These are phyloP conservation scores for Monosporascus ibericus DNA, from an alignment of 2,329 filamentous ascomycete genomes.

Conservation along the genomic window DNA sequence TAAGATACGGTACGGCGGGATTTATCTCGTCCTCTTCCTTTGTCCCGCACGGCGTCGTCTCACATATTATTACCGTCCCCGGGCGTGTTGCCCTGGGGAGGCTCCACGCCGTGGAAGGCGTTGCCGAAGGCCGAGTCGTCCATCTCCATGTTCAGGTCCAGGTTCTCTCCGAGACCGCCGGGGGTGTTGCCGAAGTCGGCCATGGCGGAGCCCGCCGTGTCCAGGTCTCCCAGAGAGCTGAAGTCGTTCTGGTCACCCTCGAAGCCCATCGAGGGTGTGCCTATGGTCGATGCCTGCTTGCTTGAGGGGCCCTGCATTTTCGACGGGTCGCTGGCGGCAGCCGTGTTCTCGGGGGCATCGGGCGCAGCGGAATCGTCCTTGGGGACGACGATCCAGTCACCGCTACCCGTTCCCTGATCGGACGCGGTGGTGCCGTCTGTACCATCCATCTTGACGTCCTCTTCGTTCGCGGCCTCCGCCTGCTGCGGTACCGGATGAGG, in stretches of 20 bases:
- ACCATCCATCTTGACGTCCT: constrained; percentile 51
- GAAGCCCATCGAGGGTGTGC: constrained; percentile 40
- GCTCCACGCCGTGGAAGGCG: constrained; percentile 63
- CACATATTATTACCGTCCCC: constrained; percentile 21
- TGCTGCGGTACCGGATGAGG: constrained; percentile 29
- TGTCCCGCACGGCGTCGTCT: background rate
- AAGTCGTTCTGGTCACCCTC: constrained; percentile 55
- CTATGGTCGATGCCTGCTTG: constrained; percentile 35
- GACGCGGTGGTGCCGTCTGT: constrained; percentile 41
- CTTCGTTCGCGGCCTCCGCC: constrained; percentile 10
- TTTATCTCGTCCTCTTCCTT: no score
- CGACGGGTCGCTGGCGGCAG: constrained; percentile 14
- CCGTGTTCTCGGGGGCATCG: constrained; percentile 22
- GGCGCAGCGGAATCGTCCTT: constrained; percentile 47
- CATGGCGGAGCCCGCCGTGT: constrained; percentile 66
- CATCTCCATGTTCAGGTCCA: constrained; percentile 59
- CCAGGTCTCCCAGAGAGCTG: constrained; percentile 56
- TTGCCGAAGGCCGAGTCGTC: constrained; percentile 79
- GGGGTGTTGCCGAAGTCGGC: constrained; percentile 57
- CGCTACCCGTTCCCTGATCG: constrained; percentile 46
- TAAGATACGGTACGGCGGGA: no score
- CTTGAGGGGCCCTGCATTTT: constrained; percentile 18
- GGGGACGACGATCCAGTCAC: constrained; percentile 72
- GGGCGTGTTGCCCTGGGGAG: constrained; percentile 21
- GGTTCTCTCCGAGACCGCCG: constrained; percentile 46